Base-by-base conservation (phyloP, 2,329 filamentous ascomycete genomes). In the Hymenoscyphus occultus region DNA sequence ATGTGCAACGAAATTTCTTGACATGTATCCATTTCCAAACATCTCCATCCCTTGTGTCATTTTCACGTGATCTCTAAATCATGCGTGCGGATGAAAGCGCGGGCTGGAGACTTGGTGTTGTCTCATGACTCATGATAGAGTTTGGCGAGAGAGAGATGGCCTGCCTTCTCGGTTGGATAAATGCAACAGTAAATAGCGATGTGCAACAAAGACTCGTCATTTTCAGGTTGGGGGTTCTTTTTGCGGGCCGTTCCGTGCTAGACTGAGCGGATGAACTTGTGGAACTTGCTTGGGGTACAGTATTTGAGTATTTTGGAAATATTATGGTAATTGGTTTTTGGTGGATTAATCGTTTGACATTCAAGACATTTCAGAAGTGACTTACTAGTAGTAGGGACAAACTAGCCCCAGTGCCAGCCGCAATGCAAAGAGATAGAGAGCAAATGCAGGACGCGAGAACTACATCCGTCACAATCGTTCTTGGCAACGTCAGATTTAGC, bases 181-280 rank as follows among this genome's bases (percentile, higher is more conserved):
- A 60, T 60, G 58, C 39, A 22, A 60, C 58, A 45, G 14, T 5
- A 59, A 40, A 39, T 59, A n/a, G 57, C 57, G 57, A 59, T 28
- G 39, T 59, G 57, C 58, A 60, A 60, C 58, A 60, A 60, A 60
- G 28, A 42, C 10, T 13, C 28, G 39, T 60, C 9, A 13, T 22
- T 14, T 14, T 32, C 31, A 39, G 19, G 5, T 10, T 35, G 35
- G 6, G 9, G 35, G 35, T 35, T 35, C 9, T 35, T 39, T 39
- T 31, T 42, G 39, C 35, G 39, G 35, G 22, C 39, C 39, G n/a
- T 31, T 40, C 16, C 35, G 22, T 60, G 35, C 35, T 60, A 14
- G 39, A 10, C 5, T 39, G 35, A 28, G 16, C 28, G 28, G n/a
- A 22, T 39, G n/a, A 3, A 40, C 19, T 39, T 10, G 58, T 60